Percentiles rank a stretch among this genome's conserved stretches.
Conservation (phyloP, 257 asterid genomes). For the Solanum pimpinellifolium region DNA sequence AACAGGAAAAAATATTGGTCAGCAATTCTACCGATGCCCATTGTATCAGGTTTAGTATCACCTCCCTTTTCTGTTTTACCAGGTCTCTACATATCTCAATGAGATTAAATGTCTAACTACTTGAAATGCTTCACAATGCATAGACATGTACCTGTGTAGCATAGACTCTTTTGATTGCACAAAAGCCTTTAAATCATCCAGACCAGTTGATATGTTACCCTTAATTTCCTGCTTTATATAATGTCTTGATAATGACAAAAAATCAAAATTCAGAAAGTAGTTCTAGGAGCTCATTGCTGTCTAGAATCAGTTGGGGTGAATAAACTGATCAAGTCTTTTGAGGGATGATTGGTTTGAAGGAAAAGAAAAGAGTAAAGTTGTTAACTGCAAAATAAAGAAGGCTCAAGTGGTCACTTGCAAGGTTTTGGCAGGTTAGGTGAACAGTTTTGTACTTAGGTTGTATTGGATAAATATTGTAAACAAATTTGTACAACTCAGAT, state of each 20-base stretch:
- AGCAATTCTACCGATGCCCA: constrained; percentile 10
- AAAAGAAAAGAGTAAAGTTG: background rate
- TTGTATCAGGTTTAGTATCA: background rate
- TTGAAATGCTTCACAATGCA: background rate
- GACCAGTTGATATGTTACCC: background rate
- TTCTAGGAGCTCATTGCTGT: background rate
- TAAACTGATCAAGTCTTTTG: background rate
- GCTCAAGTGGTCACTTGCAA: background rate
- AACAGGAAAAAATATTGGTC: constrained; percentile 11
- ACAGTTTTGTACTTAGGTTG: background rate
- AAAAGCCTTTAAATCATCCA: background rate
- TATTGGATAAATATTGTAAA: background rate
- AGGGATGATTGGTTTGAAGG: background rate
- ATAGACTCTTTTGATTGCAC: background rate
- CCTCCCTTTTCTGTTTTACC: background rate
- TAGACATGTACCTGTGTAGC: no score
- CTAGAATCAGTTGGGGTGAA: background rate
- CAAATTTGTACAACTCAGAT: background rate
- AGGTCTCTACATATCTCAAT: background rate
- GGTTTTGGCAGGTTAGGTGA: background rate
- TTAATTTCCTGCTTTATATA: background rate
- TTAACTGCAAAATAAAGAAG: background rate
- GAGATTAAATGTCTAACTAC: background rate
- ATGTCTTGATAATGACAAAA: background rate
- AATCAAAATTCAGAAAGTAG: background rate